These are phyloP conservation scores for Cercis canadensis DNA, from an alignment of 306 rosid genomes.

Conservation along the genomic window DNA sequence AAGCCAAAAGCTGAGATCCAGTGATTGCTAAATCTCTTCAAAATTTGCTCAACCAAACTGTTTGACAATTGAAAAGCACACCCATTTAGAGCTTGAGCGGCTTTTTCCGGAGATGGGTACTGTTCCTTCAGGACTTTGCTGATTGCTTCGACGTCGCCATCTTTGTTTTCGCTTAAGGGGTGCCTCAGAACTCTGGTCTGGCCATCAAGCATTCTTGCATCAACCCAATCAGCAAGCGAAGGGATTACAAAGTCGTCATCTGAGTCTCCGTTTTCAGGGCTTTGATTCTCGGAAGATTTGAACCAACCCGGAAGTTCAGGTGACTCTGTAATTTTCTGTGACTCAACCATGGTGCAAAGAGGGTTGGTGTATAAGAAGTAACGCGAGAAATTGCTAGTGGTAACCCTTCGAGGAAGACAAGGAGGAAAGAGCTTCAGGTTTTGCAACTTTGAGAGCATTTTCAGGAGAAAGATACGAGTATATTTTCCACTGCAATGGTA, in stretches of 20 bases:
- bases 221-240: conserved; percentile 77
- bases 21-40: conserved; percentile 65
- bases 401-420: conserved; percentile 28
- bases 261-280: conserved; percentile 27
- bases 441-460: conserved; percentile 55
- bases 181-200: conserved; percentile 29
- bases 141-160: conserved; percentile 49
- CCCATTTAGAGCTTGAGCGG: conserved; percentile 52
- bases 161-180: conserved; percentile 9
- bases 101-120: conserved; percentile 54
- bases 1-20: conserved; percentile 74
- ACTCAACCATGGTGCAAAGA: conserved; percentile 49
- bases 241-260: conserved; percentile 79
- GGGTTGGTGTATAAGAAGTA: conserved; percentile 34
- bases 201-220: conserved; percentile 41
- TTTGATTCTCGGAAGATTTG: conserved; percentile 48
- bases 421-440: conserved; percentile 30
- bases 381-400: conserved; percentile 18
- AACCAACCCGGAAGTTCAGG: conserved; percentile 76
- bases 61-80: conserved; percentile 43
- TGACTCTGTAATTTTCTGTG: conserved; percentile 50
- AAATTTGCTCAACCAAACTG: conserved; percentile 54
- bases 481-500: too few species aligned
- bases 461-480: not conserved
- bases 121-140: conserved; percentile 51